Evolutionary conservation across 2,329 filamentous ascomycete genomes (phyloP).

Genomic region (Fusarium nematophilum): DNA sequence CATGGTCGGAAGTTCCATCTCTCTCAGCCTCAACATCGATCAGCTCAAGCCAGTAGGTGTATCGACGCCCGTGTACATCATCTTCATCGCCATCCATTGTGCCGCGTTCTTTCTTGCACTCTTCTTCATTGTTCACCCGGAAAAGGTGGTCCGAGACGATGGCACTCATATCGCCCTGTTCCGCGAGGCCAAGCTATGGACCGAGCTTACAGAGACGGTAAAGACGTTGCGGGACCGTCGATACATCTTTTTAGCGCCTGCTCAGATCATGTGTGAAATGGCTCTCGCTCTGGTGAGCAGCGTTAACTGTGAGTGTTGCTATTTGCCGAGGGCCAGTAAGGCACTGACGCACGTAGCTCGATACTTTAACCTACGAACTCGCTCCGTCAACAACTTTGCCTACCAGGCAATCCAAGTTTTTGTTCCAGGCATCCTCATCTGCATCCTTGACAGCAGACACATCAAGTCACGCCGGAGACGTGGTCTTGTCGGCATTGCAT

Average conservation of each 20-base stretch:
- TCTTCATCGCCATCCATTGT: constrained; percentile 17
- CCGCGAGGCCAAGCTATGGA: not conserved
- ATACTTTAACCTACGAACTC: constrained; percentile 1
- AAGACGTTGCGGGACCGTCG: not conserved
- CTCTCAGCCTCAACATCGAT: constrained; percentile 11
- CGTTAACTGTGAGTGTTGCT: not conserved
- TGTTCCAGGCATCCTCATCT: not conserved
- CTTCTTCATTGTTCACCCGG: not conserved
- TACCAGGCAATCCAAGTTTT: constrained; percentile 1
- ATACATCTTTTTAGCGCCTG: not conserved
- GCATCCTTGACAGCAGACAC: not conserved
- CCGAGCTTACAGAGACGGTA: not conserved
- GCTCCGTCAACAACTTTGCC: constrained; percentile 1
- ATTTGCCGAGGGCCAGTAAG: not conserved
- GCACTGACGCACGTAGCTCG: not conserved
- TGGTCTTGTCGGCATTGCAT: not conserved
- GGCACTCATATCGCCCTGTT: not conserved
- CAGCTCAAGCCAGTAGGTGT: constrained; percentile 9
- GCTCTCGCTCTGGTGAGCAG: not conserved
- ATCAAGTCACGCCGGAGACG: not conserved
- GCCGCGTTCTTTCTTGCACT: not conserved
- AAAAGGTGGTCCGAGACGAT: not conserved
- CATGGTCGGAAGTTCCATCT: constrained; percentile 17
- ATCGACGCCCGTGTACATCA: constrained; percentile 15
- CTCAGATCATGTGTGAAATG: not conserved